Conservation (phyloP, 1,139 yeast species). For the Blastobotrys malaysiensis region DNA sequence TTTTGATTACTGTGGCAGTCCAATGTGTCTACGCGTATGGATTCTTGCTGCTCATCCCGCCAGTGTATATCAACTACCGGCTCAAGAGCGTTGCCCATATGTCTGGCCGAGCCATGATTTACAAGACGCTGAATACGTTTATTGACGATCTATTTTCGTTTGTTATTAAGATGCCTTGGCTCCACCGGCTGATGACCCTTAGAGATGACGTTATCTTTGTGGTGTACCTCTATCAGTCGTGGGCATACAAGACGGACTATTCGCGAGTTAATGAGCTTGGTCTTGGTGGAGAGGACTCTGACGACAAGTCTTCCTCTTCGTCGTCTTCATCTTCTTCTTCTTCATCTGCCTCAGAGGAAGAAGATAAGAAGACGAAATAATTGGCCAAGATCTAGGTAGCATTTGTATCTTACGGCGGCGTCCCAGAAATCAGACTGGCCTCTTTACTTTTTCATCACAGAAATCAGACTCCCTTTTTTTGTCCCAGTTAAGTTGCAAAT, state of each 20-base stretch:
- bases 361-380: conserved; percentile 1
- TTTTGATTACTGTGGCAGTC: conserved; percentile 36
- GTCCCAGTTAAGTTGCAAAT: too few relatives aligned
- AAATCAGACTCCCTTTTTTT: too few relatives aligned
- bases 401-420: too few relatives aligned
- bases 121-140: conserved; percentile 39
- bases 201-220: conserved; percentile 40
- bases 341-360: background rate
- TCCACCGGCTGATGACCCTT: conserved; percentile 38
- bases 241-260: conserved; percentile 38
- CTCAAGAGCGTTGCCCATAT: conserved; percentile 41
- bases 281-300: conserved; percentile 32
- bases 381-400: too few relatives aligned
- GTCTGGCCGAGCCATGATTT: conserved; percentile 39
- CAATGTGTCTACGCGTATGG: conserved; percentile 42
- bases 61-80: conserved; percentile 39
- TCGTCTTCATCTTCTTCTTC: background rate
- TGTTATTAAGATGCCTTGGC: conserved; percentile 38
- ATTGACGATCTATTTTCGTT: conserved; percentile 41
- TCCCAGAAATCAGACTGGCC: too few relatives aligned
- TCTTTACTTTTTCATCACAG: too few relatives aligned
- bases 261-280: conserved; percentile 39
- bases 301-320: conserved; percentile 3
- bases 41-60: conserved; percentile 37
- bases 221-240: conserved; percentile 38